Percentiles rank a stretch among this genome's conserved stretches.
Conservation (phyloP, 768 basidiomycete genomes). For the Kockovaella imperatae region DNA sequence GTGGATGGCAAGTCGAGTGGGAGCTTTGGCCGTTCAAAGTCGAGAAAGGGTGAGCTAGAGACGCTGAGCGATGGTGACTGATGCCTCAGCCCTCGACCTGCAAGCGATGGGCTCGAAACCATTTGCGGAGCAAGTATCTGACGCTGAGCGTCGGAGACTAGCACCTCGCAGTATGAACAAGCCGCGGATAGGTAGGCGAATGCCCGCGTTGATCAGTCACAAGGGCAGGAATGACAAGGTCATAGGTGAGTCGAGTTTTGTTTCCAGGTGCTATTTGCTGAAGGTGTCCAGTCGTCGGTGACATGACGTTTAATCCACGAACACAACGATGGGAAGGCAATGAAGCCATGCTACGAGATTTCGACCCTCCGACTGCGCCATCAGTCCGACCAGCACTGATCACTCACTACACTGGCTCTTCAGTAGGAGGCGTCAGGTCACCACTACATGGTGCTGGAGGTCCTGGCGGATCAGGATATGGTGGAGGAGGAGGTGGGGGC, state of each 20-base stretch:
- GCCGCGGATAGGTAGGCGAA: too few species aligned
- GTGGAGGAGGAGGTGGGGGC: background rate
- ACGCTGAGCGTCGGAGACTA: too few species aligned
- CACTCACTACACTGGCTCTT: constrained; percentile 80
- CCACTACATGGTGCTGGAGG: background rate
- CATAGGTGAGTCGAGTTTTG: background rate
- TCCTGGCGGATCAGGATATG: background rate
- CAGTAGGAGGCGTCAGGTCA: too few species aligned
- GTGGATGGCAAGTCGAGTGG: constrained; percentile 83
- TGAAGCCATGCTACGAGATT: constrained; percentile 80
- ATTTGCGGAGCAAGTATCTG: too few species aligned
- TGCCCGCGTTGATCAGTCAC: background rate
- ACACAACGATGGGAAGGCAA: constrained; percentile 95
- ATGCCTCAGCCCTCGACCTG: too few species aligned
- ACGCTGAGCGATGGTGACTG: too few species aligned
- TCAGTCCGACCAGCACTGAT: constrained; percentile 83
- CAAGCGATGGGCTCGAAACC: too few species aligned
- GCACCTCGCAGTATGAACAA: too few species aligned
- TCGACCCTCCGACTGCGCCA: constrained; percentile 66
- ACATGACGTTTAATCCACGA: constrained; percentile 94
- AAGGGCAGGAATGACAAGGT: background rate
- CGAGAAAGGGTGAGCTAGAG: too few species aligned
- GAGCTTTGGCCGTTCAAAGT: too few species aligned
- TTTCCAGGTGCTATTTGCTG: background rate
- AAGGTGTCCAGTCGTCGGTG: constrained; percentile 63